Percentiles rank a stretch among this genome's conserved stretches.
Conservation (phyloP, 2,329 filamentous ascomycete genomes). For the Fusarium decemcellulare region DNA sequence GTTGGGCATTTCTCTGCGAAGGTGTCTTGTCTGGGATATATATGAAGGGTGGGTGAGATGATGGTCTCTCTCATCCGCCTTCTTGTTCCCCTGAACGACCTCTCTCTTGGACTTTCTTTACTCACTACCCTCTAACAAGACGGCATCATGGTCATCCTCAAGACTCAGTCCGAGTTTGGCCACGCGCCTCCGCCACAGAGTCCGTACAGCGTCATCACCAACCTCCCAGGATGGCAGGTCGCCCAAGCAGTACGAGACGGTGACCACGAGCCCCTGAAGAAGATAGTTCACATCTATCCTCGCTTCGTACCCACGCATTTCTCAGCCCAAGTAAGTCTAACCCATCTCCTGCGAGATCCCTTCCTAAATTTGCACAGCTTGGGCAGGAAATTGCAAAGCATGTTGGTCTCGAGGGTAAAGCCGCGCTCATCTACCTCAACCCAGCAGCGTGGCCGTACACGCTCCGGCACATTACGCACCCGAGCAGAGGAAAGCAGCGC, state of each 20-base stretch:
- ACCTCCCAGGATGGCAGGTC: constrained; percentile 60
- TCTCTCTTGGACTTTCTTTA: no score
- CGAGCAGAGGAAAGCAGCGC: constrained; percentile 50
- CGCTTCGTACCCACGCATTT: constrained; percentile 60
- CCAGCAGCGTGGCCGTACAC: constrained; percentile 50
- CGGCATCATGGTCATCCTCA: constrained; percentile 53
- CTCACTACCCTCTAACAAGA: not conserved
- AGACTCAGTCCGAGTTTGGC: constrained; percentile 57
- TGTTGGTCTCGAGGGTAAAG: constrained; percentile 46
- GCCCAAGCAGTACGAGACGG: constrained; percentile 58
- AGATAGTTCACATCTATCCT: constrained; percentile 61
- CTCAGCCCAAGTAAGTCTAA: constrained; percentile 49
- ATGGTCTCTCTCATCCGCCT: not conserved
- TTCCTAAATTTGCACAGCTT: constrained; percentile 48
- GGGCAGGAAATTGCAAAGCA: constrained; percentile 52
- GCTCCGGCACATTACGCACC: constrained; percentile 50
- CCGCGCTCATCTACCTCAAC: constrained; percentile 50
- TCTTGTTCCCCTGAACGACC: not conserved
- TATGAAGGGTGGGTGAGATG: not conserved
- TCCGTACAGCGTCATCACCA: constrained; percentile 62
- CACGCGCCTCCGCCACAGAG: constrained; percentile 62
- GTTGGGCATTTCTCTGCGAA: not conserved
- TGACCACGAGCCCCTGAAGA: constrained; percentile 52
- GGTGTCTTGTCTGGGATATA: not conserved
- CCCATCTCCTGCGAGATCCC: no score